Evolutionary conservation across 257 asterid genomes (phyloP).

Genomic region (Solanum appendiculatum): DNA sequence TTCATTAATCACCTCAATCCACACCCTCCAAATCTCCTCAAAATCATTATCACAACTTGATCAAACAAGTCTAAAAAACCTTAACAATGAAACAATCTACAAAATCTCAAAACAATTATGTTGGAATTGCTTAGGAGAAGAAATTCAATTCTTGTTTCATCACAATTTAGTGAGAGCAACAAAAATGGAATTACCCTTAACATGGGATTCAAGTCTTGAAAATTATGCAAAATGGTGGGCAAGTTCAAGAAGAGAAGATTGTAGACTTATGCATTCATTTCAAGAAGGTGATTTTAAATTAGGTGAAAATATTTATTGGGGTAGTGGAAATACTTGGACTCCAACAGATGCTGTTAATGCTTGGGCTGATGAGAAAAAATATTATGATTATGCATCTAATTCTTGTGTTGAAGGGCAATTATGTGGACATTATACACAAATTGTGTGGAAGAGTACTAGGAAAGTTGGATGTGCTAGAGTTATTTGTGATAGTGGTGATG

Average conservation of each 20-base stretch:
- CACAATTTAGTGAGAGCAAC: conserved; percentile 66
- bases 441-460: conserved; percentile 55
- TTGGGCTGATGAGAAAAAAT: conserved; percentile 75
- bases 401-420: conserved; percentile 40
- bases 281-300: conserved; percentile 50
- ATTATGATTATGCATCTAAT: conserved; percentile 32
- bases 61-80: neutral
- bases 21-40: neutral
- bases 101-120: conserved; percentile 39
- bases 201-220: conserved; percentile 50
- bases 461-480: conserved; percentile 59
- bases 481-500: conserved; percentile 57
- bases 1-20: neutral
- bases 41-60: conserved; percentile 10
- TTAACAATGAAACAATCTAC: conserved; percentile 41
- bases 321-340: conserved; percentile 57
- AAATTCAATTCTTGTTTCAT: conserved; percentile 45
- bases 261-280: conserved; percentile 45
- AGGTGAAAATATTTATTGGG: conserved; percentile 75
- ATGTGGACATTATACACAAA: conserved; percentile 82
- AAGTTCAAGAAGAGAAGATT: conserved; percentile 35
- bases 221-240: conserved; percentile 70
- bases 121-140: conserved; percentile 40
- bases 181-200: conserved; percentile 44
- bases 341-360: conserved; percentile 51